Conservation (phyloP, 192 early-diverging fungal species). For the Podila epigama region DNA sequence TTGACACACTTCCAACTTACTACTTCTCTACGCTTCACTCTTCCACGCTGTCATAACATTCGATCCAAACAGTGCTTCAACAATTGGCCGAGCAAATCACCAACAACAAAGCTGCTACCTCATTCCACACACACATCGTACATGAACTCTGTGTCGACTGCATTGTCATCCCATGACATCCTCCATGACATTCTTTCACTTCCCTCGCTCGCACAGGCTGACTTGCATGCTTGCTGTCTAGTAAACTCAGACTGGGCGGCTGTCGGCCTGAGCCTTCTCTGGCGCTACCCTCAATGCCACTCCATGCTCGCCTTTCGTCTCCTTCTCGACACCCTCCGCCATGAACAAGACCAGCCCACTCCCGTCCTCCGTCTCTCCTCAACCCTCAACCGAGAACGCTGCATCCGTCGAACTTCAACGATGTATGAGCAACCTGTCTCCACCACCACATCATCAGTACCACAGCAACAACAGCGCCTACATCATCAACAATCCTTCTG, state of each 20-base stretch:
- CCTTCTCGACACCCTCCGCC: constrained; percentile 36
- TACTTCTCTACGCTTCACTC: too few relatives aligned
- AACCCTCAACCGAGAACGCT: neutral
- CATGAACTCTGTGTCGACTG: constrained; percentile 18
- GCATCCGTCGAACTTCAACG: neutral
- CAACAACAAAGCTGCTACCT: too few relatives aligned
- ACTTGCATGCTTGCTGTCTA: constrained; percentile 34
- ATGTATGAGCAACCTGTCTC: neutral
- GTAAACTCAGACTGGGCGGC: constrained; percentile 49
- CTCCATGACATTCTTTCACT: constrained; percentile 33
- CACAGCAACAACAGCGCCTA: neutral
- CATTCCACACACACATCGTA: too few relatives aligned
- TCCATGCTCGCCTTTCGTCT: constrained; percentile 25
- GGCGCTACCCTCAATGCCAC: constrained; percentile 21
- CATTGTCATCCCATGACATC: constrained; percentile 36
- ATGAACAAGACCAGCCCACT: constrained; percentile 18
- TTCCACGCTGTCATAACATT: too few relatives aligned
- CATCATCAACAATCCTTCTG: neutral
- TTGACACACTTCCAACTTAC: too few relatives aligned
- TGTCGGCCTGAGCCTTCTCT: constrained; percentile 19
- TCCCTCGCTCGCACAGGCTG: constrained; percentile 9
- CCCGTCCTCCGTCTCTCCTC: constrained; percentile 3
- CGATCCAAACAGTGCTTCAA: too few relatives aligned
- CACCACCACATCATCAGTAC: neutral
- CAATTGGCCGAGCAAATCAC: too few relatives aligned